A percentile compares a stretch with the other conserved stretches of the same genome.
These are phyloP conservation scores for Phytophthora ohioensis DNA, from an alignment of 352 stramenopile species.

Conservation along the genomic window DNA sequence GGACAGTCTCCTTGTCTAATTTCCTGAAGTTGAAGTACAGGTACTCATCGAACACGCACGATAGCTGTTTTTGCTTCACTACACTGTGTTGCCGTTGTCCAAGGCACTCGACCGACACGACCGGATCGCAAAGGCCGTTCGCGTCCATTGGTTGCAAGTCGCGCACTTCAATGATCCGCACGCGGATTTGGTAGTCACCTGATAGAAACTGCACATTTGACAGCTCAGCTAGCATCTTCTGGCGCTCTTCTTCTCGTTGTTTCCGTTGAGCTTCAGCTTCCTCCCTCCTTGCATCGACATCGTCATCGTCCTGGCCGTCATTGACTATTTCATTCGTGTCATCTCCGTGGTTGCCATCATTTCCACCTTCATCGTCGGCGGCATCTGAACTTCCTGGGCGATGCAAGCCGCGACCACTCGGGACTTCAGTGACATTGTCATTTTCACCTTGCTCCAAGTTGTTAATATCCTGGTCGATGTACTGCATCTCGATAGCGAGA, in stretches of 20 bases:
- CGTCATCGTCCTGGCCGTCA: conserved; percentile 42
- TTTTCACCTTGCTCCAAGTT: conserved; percentile 76
- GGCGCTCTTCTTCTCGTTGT: conserved; percentile 70
- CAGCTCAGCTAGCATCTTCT: conserved; percentile 80
- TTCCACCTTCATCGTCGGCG: conserved; percentile 26
- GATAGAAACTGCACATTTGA: conserved; percentile 79
- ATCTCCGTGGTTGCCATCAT: conserved; percentile 42
- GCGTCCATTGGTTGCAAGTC: conserved; percentile 89
- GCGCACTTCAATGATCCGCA: conserved; percentile 92
- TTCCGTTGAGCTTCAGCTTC: conserved; percentile 70
- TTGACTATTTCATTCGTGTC: conserved; percentile 43
- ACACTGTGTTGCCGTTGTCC: conserved; percentile 81
- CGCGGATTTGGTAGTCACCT: conserved; percentile 88
- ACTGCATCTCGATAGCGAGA: conserved; percentile 64
- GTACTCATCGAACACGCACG: conserved; percentile 91
- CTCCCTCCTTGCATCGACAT: conserved; percentile 42
- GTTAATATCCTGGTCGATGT: conserved; percentile 61
- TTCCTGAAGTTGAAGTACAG: conserved; percentile 91
- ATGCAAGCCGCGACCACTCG: conserved; percentile 46
- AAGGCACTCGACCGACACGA: conserved; percentile 88
- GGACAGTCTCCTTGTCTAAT: conserved; percentile 76
- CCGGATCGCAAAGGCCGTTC: conserved; percentile 89
- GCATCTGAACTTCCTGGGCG: conserved; percentile 26
- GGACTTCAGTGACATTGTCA: conserved; percentile 69
- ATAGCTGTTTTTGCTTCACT: conserved; percentile 87